Percentiles rank a stretch among this genome's conserved stretches.
Evolutionary conservation across 129 eudicot genomes (phyloP).

Genomic region (Chrysanthemum makinoi): DNA sequence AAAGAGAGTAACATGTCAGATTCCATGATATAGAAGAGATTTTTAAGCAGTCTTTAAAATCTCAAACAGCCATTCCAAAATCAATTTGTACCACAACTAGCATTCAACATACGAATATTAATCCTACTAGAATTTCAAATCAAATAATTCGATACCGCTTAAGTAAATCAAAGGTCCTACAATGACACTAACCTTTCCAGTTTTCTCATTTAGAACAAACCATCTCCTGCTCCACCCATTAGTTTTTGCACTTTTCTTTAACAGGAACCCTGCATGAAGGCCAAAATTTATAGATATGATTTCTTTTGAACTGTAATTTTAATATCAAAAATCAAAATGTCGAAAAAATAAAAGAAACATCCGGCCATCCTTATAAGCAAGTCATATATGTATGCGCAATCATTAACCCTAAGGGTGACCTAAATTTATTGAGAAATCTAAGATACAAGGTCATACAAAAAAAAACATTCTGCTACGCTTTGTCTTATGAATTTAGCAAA

Average conservation of each 20-base stretch:
- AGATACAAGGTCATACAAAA: neutral
- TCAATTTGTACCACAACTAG: neutral
- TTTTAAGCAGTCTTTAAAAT: neutral
- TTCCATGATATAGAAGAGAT: slow-evolving; percentile 5
- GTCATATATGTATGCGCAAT: slow-evolving; percentile 6
- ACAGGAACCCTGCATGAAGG: slow-evolving; percentile 60
- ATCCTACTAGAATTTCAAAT: neutral
- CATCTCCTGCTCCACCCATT: slow-evolving; percentile 93
- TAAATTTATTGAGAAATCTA: neutral
- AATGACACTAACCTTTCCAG: slow-evolving; percentile 77
- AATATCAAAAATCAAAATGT: too few species aligned
- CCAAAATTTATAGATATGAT: neutral
- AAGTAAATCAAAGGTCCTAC: slow-evolving; percentile 12
- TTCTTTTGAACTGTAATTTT: too few species aligned
- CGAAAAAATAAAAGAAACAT: neutral
- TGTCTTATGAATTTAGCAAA: neutral
- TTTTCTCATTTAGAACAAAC: slow-evolving; percentile 96
- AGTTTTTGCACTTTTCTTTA: slow-evolving; percentile 90
- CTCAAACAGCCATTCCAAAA: slow-evolving; percentile 10
- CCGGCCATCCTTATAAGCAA: neutral
- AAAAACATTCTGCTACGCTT: neutral
- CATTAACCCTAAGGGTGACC: neutral
- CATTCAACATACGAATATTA: neutral
- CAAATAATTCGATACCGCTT: neutral
- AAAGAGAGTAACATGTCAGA: neutral